Evolutionary conservation across 179 eudicot species (phyloP).

Genomic region (Spinacia oleracea): DNA sequence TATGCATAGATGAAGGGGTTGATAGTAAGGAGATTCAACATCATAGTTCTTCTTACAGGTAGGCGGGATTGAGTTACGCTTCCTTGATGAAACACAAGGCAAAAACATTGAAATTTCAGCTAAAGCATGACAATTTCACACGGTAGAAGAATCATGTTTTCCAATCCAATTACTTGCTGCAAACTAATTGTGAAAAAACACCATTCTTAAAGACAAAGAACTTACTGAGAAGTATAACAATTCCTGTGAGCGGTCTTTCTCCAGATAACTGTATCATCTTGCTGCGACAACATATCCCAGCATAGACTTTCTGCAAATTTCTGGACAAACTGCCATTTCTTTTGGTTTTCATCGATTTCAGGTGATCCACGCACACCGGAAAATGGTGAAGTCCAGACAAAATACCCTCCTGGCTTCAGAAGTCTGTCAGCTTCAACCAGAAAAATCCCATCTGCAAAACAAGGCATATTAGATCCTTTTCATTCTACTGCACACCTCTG

Average conservation of each 20-base stretch:
- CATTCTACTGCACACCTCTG: neutral
- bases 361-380: conserved; percentile 48
- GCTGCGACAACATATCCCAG: conserved; percentile 92
- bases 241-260: conserved; percentile 70
- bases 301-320: conserved; percentile 65
- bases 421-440: conserved; percentile 88
- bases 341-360: conserved; percentile 59
- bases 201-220: neutral
- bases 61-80: conserved; percentile 55
- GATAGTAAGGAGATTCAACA: conserved; percentile 82
- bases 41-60: conserved; percentile 72
- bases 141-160: neutral
- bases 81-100: conserved; percentile 43
- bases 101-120: conserved; percentile 26
- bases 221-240: conserved; percentile 79
- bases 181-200: neutral
- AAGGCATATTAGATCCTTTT: neutral
- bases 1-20: conserved; percentile 75
- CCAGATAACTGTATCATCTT: conserved; percentile 97
- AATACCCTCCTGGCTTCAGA: conserved; percentile 94
- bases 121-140: neutral
- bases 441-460: conserved; percentile 69
- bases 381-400: conserved; percentile 96
- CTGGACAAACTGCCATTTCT: conserved; percentile 74
- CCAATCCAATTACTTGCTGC: neutral